Base-by-base conservation (phyloP, 805 yeast genomes). In the Metschnikowia henanensis region DNA sequence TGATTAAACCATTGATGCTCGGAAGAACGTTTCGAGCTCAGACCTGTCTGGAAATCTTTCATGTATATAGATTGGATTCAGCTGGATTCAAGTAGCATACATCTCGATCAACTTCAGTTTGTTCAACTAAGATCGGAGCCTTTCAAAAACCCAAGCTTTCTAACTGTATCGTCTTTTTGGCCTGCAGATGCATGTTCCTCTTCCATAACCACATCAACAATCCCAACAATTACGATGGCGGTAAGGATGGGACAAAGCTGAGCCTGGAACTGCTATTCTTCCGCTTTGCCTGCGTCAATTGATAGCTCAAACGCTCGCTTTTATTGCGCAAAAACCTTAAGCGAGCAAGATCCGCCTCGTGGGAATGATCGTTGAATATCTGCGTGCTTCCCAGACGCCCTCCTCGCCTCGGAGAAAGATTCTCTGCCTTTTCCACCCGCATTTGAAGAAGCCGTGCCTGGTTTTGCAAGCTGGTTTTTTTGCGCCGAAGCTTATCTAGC, bases 261-360 rank as follows among this genome's bases (percentile, higher is more conserved):
- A 32, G 28, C 19, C 30, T 31, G 35, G 35, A n/a, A 9, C 10
- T 7, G 4, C 47, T 43, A 40, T 43, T 54, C 37, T 55, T 59
- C n/a, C 53, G 43, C 15, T 43, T 52, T 39, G 50, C 29, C 29
- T 60, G 43, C 16, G 71, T 59, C 43, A 72, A 53, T 34, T 64
- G 62, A 51, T 70, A 66, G 60, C 66, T 65, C 56, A 76, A 60
- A 39, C 80, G 57, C 44, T 72, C 72, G 55, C 66, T 73, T 60
- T 75, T 72, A 47, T 70, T 61, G 47, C 64, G 62, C 46, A 77
- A 51, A 35, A 67, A 59, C 47, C 65, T 62, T 50, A 77, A 58
- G 32, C 67, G 57, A 6, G 68, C 68, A 15, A 72, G 34, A 33
- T 74, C 72, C 36, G 49, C 62, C 9, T 62, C 66, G 20, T 64